Conservation (phyloP, 2,329 filamentous ascomycete genomes). For the Nemania sp. region DNA sequence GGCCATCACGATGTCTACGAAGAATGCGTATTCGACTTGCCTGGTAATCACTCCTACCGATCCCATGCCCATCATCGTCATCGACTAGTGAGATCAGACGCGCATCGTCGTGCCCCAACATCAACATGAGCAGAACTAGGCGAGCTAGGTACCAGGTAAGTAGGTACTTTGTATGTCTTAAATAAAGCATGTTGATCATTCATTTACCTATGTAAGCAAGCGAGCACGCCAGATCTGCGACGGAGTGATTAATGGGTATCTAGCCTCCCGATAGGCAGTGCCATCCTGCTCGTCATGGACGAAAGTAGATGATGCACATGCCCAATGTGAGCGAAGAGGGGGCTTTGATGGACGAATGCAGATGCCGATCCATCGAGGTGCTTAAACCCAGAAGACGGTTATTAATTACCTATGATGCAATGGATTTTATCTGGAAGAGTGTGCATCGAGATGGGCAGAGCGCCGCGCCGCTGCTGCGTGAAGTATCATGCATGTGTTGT, state of each 20-base stretch:
- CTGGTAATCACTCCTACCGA: background rate
- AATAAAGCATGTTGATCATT: slow-evolving; percentile 6
- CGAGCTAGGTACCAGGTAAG: too few relatives aligned
- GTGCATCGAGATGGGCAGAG: slow-evolving; percentile 9
- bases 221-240: background rate
- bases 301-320: slow-evolving; percentile 16
- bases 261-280: too few relatives aligned
- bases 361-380: slow-evolving; percentile 2
- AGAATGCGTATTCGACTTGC: background rate
- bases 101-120: slow-evolving; percentile 8
- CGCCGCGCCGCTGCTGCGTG: slow-evolving; percentile 4
- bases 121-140: background rate
- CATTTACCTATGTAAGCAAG: background rate
- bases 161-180: too few relatives aligned
- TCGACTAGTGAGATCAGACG: background rate
- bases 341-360: slow-evolving; percentile 15
- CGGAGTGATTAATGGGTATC: background rate
- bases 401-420: slow-evolving; percentile 12
- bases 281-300: background rate
- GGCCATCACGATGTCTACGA: too few relatives aligned
- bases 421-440: background rate
- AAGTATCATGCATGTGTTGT: slow-evolving; percentile 7
- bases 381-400: slow-evolving; percentile 1
- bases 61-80: slow-evolving; percentile 4
- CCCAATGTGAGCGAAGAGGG: slow-evolving; percentile 12